Evolutionary conservation across 1,139 yeast genomes (phyloP).

Genomic region (Pichia sp.): DNA sequence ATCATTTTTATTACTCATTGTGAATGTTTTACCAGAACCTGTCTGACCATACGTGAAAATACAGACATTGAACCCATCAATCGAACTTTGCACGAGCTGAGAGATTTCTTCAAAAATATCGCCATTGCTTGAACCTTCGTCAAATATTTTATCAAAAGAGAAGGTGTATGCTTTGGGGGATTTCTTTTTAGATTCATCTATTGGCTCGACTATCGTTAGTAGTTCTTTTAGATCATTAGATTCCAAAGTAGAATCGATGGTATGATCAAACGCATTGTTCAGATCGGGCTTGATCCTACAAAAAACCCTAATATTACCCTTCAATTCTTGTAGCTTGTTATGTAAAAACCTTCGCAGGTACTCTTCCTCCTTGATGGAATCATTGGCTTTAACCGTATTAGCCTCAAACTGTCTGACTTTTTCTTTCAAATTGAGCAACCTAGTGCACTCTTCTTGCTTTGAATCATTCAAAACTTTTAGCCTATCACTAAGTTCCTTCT

Average conservation of each 20-base stretch:
- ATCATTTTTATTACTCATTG: slow-evolving; percentile 67
- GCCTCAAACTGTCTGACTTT: slow-evolving; percentile 3
- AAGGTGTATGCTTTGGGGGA: slow-evolving; percentile 33
- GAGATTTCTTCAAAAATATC: slow-evolving; percentile 79
- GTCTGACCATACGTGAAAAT: slow-evolving; percentile 98
- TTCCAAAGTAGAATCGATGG: slow-evolving; percentile 17
- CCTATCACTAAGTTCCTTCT: slow-evolving; percentile 7
- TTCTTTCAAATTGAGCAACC: slow-evolving; percentile 6
- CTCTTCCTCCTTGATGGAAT: slow-evolving; percentile 31
- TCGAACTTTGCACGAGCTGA: slow-evolving; percentile 78
- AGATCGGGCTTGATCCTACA: slow-evolving; percentile 69
- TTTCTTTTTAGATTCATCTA: slow-evolving; percentile 1
- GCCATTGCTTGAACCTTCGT: slow-evolving; percentile 41
- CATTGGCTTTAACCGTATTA: not conserved
- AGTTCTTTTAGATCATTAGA: slow-evolving; percentile 44
- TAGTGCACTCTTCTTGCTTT: slow-evolving; percentile 8
- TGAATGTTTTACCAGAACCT: slow-evolving; percentile 91
- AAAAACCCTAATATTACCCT: slow-evolving; percentile 88
- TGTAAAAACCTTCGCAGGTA: slow-evolving; percentile 58
- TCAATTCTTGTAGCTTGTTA: slow-evolving; percentile 70
- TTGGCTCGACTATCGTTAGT: slow-evolving; percentile 28
- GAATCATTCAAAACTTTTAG: slow-evolving; percentile 4
- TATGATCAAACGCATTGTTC: slow-evolving; percentile 9
- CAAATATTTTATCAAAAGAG: slow-evolving; percentile 74
- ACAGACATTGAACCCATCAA: slow-evolving; percentile 89